phyloP scores from a whole-genome alignment of 345 rosid genomes.

The rapeseed (Brassica napus) region DNA sequence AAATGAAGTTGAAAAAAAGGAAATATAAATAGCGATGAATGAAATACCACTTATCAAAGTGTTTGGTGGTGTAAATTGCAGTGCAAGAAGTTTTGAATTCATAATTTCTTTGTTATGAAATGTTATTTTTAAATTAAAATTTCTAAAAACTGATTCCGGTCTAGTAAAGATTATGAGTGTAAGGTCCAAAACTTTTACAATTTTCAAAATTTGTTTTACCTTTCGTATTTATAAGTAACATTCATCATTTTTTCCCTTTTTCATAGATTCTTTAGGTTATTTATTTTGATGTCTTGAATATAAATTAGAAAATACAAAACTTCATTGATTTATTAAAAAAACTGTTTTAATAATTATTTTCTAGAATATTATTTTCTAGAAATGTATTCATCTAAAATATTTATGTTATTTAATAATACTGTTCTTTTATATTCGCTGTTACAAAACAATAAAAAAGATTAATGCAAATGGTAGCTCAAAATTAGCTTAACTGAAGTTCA shows the following conservation, averaged over 20 bases:
- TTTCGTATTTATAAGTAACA: not conserved
- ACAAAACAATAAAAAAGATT: not conserved
- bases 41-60: not conserved
- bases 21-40: not conserved
- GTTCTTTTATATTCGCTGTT: not conserved
- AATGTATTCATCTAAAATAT: not conserved
- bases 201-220: not conserved
- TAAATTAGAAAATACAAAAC: not conserved
- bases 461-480: constrained; percentile 13
- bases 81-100: not conserved
- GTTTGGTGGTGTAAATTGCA: too few relatives aligned
- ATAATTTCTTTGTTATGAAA: not conserved
- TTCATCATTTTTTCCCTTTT: not conserved
- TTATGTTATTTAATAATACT: not conserved
- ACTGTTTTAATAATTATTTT: not conserved
- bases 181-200: not conserved
- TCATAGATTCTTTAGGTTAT: not conserved
- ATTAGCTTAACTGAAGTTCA: not conserved
- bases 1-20: not conserved
- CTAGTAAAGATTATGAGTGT: not conserved
- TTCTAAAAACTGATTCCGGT: not conserved
- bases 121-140: not conserved
- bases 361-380: not conserved
- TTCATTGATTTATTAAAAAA: not conserved
- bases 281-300: not conserved